A percentile compares a stretch with the other conserved stretches of the same genome.
Conservation (phyloP, 192 early-diverging fungal species). For the Backusella tarrabulga region DNA sequence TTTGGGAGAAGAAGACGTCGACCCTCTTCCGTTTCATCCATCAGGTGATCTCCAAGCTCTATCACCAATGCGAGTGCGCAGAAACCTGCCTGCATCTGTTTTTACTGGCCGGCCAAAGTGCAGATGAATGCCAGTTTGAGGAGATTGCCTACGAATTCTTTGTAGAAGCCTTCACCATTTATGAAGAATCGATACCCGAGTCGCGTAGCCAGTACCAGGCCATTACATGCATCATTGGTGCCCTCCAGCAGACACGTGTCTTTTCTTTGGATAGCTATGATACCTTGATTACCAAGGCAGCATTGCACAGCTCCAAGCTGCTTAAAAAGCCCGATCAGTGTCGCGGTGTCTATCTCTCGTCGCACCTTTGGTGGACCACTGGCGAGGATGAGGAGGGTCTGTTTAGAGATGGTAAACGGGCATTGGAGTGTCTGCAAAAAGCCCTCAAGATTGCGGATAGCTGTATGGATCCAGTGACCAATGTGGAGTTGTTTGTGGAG, state of each 20-base stretch:
- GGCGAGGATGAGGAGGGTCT: conserved; percentile 45
- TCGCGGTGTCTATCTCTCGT: conserved; percentile 76
- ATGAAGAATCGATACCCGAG: conserved; percentile 95
- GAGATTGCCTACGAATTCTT: conserved; percentile 97
- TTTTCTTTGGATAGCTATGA: conserved; percentile 93
- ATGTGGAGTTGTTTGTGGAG: conserved; percentile 94
- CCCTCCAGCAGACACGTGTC: conserved; percentile 77
- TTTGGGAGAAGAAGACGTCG: conserved; percentile 71
- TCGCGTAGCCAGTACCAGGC: conserved; percentile 89
- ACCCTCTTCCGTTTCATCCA: conserved; percentile 86
- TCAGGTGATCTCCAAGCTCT: conserved; percentile 75
- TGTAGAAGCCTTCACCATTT: conserved; percentile 95
- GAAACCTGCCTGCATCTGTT: conserved; percentile 75
- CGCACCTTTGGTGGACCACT: conserved; percentile 90
- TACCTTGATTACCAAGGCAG: conserved; percentile 91
- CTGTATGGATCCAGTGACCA: conserved; percentile 86
- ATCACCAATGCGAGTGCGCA: conserved; percentile 59
- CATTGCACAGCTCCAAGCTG: conserved; percentile 85
- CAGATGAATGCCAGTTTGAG: conserved; percentile 85
- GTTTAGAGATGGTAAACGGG: conserved; percentile 86
- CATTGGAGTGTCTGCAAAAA: conserved; percentile 91
- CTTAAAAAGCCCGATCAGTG: conserved; percentile 96
- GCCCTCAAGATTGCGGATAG: conserved; percentile 93
- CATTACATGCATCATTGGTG: conserved; percentile 84
- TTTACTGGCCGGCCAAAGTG: conserved; percentile 82